Base-by-base conservation (phyloP, 2,329 filamentous ascomycete genomes). In the Penicillium vulpinum region DNA sequence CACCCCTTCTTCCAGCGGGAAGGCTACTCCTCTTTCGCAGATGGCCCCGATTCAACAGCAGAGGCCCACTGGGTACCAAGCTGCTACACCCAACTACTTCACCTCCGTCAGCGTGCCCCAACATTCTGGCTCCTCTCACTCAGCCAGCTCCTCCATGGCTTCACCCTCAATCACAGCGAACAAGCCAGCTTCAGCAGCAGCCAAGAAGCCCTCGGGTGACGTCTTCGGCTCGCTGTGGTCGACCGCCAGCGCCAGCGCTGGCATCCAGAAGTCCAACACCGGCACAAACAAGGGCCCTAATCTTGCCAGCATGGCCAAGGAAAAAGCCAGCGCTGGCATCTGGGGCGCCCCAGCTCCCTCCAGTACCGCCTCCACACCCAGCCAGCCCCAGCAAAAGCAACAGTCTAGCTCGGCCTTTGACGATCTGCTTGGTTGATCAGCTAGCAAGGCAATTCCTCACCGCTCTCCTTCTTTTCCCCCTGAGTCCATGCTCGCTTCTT, bases 281-380 rank as follows among this genome's bases (percentile, higher is more conserved):
- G 80, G 83, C 13, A 80, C 79, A 10, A 79, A 82, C 52, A 82
- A 87, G 57, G 89, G 88, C 0, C 88, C 91, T 50, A 92, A 92
- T 54, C 84, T 99, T 77, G 92, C 92, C 29, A 92, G 96, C 73
- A 85, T 99, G 75, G 93, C 92, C n/a, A 97, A 97, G 81, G 92
- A 97, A 77, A 97, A 97, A 83, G 94, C 92, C 57, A 92, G 88
- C 67, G 92, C 92, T 16, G 92, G 92, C 8, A 91, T 99, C 62
- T 99, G 95, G 92, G 94, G 93, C 18, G 84, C 90, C 0, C 82
- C 88, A 16, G 81, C 86, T 77, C 76, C 68, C 74, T 82, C 69
- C 77, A 81, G 67, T 75, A 80, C 58, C 78, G 84, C 67, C 69
- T 78, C 63, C 75, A 78, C 45, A 71, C 80, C 46, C 66, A 81